Conservation (phyloP, 2,329 filamentous ascomycete species). For the Metarhizium humberi region DNA sequence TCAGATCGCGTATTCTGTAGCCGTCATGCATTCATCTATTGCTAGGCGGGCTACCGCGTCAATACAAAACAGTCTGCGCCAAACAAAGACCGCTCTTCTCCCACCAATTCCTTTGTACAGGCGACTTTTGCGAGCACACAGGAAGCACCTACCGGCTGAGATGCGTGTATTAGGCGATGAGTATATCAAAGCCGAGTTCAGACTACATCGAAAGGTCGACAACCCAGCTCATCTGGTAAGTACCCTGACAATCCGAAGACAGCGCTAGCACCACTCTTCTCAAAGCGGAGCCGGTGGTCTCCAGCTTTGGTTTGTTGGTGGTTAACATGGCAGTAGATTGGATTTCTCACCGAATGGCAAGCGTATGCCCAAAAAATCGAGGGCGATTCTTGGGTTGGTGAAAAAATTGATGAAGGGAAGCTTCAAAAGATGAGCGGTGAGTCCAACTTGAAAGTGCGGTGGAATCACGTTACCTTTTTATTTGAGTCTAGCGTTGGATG, state of each 20-base stretch:
- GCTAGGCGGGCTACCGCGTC: conserved; percentile 19
- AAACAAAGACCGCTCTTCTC: conserved; percentile 55
- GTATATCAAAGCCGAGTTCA: conserved; percentile 89
- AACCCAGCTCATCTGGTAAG: conserved; percentile 86
- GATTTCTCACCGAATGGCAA: conserved; percentile 95
- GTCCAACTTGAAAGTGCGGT: conserved; percentile 18
- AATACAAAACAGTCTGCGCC: conserved; percentile 23
- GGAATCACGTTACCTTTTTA: not conserved
- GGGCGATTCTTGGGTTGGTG: conserved; percentile 75
- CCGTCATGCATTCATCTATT: conserved; percentile 14
- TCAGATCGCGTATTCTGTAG: too few species aligned
- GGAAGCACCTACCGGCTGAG: conserved; percentile 64
- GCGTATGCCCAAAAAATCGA: conserved; percentile 88
- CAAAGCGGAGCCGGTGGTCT: not conserved
- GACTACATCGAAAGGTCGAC: conserved; percentile 72
- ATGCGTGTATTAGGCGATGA: conserved; percentile 79
- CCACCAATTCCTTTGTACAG: conserved; percentile 87
- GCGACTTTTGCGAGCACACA: conserved; percentile 75
- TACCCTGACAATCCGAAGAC: not conserved
- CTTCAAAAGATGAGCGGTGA: conserved; percentile 89
- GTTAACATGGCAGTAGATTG: conserved; percentile 50
- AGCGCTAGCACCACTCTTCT: not conserved
- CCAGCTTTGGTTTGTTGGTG: not conserved
- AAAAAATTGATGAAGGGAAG: conserved; percentile 74
- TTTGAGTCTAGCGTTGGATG: not conserved